Evolutionary conservation across 805 yeast species (phyloP).

Genomic region (Jamesozyma rosinii): DNA sequence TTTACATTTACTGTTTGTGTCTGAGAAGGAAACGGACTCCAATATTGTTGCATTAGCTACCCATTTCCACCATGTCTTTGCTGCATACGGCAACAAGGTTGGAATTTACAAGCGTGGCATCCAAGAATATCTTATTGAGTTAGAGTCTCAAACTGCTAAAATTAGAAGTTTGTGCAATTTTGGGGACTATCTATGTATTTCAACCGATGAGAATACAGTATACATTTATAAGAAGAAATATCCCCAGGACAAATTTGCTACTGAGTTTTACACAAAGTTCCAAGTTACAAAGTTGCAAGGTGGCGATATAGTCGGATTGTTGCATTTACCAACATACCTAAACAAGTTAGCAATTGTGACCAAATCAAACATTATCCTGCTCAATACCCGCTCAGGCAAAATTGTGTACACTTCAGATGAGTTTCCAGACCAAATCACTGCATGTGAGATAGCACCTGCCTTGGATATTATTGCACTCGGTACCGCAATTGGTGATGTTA

Average conservation of each 20-base stretch:
- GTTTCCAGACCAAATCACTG: conserved; percentile 49
- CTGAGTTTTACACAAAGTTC: conserved; percentile 62
- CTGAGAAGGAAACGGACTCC: conserved; percentile 63
- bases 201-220: conserved; percentile 38
- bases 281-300: conserved; percentile 45
- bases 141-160: conserved; percentile 30
- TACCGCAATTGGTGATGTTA: conserved; percentile 54
- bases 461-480: conserved; percentile 79
- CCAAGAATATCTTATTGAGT: conserved; percentile 33
- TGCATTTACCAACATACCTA: conserved; percentile 85
- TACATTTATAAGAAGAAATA: conserved; percentile 45
- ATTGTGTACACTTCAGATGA: conserved; percentile 49
- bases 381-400: conserved; percentile 73
- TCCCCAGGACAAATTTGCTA: conserved; percentile 35
- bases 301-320: conserved; percentile 49
- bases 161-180: conserved; percentile 51
- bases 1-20: conserved; percentile 74
- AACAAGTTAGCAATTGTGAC: conserved; percentile 87
- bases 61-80: conserved; percentile 77
- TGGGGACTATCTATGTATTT: conserved; percentile 68
- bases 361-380: conserved; percentile 46
- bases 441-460: conserved; percentile 78
- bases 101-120: conserved; percentile 80
- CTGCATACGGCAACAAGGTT: conserved; percentile 58
- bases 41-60: conserved; percentile 66